A percentile compares a stretch with the other conserved stretches of the same genome.
Conservation (phyloP, 208 protist genomes). For the Herpetomonas samuelpessoai region DNA sequence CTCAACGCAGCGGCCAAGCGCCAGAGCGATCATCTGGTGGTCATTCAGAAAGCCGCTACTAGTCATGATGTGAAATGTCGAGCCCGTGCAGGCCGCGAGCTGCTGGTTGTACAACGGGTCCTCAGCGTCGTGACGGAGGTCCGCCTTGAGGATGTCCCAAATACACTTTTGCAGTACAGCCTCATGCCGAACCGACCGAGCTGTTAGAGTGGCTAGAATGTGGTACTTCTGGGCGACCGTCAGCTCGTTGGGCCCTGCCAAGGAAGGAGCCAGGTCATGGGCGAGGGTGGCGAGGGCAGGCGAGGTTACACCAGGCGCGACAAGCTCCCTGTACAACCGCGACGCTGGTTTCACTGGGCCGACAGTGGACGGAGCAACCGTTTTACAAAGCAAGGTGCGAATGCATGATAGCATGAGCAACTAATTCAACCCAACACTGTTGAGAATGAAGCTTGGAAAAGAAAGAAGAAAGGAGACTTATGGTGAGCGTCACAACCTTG, state of each 20-base stretch:
- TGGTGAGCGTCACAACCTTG: too few relatives aligned
- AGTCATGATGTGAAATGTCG: slow-evolving; percentile 50
- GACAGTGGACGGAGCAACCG: not conserved
- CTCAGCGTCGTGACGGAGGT: not conserved
- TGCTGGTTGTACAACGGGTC: not conserved
- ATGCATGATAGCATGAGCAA: too few relatives aligned
- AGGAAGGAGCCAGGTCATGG: not conserved
- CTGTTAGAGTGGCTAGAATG: slow-evolving; percentile 19
- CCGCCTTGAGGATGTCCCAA: slow-evolving; percentile 69
- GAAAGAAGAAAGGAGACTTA: too few relatives aligned
- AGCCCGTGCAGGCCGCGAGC: slow-evolving; percentile 43
- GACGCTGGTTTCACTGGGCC: not conserved
- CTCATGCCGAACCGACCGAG: slow-evolving; percentile 60
- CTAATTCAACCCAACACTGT: too few relatives aligned
- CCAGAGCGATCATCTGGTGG: slow-evolving; percentile 60
- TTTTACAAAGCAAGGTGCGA: not conserved
- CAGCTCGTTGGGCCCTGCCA: not conserved
- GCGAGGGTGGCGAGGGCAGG: not conserved
- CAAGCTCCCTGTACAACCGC: not conserved
- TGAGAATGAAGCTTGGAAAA: too few relatives aligned
- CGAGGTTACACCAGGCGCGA: not conserved
- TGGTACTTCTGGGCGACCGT: slow-evolving; percentile 14
- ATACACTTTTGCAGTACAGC: slow-evolving; percentile 47
- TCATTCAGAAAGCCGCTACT: slow-evolving; percentile 53
- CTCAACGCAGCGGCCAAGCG: slow-evolving; percentile 70